Percentiles rank a stretch among this genome's conserved stretches.
These are phyloP conservation scores for Cordyceps farinosa DNA, from an alignment of 2,329 filamentous ascomycete species.

Conservation along the genomic window DNA sequence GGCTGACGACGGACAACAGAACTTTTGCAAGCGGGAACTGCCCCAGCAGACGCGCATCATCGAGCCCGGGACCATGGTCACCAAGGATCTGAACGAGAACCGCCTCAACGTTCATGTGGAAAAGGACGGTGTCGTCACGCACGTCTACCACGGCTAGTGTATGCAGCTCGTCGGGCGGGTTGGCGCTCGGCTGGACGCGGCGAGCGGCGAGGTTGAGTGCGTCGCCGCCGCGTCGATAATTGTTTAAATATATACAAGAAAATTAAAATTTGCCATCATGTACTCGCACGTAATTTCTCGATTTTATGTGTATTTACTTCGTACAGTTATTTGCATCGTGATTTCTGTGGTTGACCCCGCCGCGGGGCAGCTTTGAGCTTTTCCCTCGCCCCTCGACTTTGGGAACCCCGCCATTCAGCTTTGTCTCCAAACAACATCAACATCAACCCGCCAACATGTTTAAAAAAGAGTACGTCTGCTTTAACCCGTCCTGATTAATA, in stretches of 20 bases:
- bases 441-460: slow-evolving; percentile 62
- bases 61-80: slow-evolving; percentile 53
- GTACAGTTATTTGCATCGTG: background rate
- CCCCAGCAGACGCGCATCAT: slow-evolving; percentile 56
- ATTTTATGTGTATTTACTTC: background rate
- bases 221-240: background rate
- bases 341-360: slow-evolving; percentile 12
- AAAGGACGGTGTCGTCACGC: slow-evolving; percentile 58
- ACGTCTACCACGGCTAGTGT: slow-evolving; percentile 52
- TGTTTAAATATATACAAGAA: background rate
- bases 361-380: slow-evolving; percentile 23
- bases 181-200: background rate
- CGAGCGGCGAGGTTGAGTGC: background rate
- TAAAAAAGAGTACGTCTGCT: slow-evolving; percentile 97
- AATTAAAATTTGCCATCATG: background rate
- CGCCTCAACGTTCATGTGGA: slow-evolving; percentile 58
- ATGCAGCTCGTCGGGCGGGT: background rate
- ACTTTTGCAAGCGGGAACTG: slow-evolving; percentile 58
- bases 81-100: slow-evolving; percentile 52
- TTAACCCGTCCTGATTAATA: no score
- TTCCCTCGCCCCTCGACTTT: slow-evolving; percentile 11
- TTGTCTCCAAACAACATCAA: slow-evolving; percentile 18
- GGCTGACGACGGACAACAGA: slow-evolving; percentile 34
- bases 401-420: slow-evolving; percentile 19
- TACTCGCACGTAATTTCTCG: background rate